A percentile compares a stretch with the other conserved stretches of the same genome.
phyloP scores from a whole-genome alignment of 148 eudicot species.

The Vaccinium myrtillus region DNA sequence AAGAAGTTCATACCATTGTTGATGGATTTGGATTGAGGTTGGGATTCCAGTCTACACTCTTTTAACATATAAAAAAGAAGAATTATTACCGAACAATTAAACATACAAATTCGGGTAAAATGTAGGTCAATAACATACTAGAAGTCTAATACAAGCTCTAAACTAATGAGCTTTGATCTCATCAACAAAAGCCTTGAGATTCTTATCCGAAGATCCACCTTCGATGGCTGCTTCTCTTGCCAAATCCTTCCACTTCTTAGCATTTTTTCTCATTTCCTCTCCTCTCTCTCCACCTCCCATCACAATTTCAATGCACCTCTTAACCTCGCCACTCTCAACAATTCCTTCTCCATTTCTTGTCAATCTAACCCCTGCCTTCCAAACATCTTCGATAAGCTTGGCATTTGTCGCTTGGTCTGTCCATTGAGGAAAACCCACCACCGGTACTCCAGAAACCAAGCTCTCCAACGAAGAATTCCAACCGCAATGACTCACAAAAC shows the following conservation, averaged over 20 bases:
- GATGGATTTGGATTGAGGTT: too few relatives aligned
- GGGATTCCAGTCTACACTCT: too few relatives aligned
- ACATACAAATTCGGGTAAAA: too few relatives aligned
- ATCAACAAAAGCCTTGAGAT: constrained; percentile 9
- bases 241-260: constrained; percentile 10
- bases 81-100: too few relatives aligned
- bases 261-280: constrained; percentile 6
- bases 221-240: background rate
- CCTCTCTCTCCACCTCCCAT: constrained; percentile 7
- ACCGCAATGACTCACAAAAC: constrained; percentile 35
- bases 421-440: constrained; percentile 26
- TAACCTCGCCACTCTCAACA: background rate
- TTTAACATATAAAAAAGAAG: too few relatives aligned
- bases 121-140: too few relatives aligned
- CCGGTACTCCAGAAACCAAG: constrained; percentile 20
- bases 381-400: constrained; percentile 27
- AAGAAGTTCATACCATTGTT: too few relatives aligned
- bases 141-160: background rate
- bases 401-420: constrained; percentile 25
- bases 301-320: constrained; percentile 13
- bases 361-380: background rate
- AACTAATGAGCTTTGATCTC: background rate
- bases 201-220: constrained; percentile 7
- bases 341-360: background rate
- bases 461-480: constrained; percentile 36